phyloP scores from a whole-genome alignment of 805 yeast genomes.

The Yarrowia sp. region DNA sequence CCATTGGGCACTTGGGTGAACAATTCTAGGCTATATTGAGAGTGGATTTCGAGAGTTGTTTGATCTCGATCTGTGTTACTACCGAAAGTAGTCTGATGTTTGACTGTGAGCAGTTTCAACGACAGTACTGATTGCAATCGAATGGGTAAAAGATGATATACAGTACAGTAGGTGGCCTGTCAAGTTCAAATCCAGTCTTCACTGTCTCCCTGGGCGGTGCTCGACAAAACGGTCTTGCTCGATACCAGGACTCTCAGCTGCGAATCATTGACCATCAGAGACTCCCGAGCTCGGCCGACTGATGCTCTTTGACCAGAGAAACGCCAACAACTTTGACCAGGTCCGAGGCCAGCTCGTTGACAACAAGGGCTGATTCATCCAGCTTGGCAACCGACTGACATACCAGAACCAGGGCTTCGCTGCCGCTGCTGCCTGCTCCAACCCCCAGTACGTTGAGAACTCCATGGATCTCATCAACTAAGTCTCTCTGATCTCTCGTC shows the following conservation, averaged over 20 bases:
- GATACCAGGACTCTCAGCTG: constrained; percentile 30
- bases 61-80: neutral
- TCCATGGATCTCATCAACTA: constrained; percentile 10
- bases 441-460: constrained; percentile 18
- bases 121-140: no score
- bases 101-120: no score
- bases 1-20: neutral
- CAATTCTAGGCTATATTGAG: neutral
- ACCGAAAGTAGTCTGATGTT: neutral
- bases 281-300: constrained; percentile 19
- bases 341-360: constrained; percentile 29
- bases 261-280: constrained; percentile 3
- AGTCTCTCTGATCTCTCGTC: neutral
- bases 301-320: constrained; percentile 20
- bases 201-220: constrained; percentile 2
- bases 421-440: neutral
- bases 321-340: constrained; percentile 15
- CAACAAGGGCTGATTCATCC: constrained; percentile 27
- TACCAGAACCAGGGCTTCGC: constrained; percentile 29
- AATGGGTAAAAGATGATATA: no score
- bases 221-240: constrained; percentile 15
- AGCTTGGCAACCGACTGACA: constrained; percentile 25
- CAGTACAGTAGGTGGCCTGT: no score
- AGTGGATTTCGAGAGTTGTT: neutral
- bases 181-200: neutral